Base-by-base conservation (phyloP, 2,329 filamentous ascomycete genomes). In the Epichloe festucae region DNA sequence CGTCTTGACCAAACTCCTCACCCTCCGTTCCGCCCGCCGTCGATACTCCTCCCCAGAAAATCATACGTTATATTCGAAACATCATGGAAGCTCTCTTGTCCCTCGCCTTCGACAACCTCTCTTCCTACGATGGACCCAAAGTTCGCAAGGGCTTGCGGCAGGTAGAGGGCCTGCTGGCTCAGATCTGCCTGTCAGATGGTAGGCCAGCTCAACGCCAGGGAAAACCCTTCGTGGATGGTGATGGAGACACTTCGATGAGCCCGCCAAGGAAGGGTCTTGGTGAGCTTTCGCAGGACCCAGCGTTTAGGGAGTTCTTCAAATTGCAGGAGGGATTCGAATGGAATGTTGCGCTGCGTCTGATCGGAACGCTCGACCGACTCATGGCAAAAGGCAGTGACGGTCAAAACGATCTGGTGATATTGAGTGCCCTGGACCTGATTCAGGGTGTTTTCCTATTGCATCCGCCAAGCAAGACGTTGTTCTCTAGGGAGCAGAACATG, bases 301-400 rank as follows among this genome's bases (percentile, higher is more conserved):
- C 90, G 19, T 97, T 96, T 65, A 77, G 88, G 88, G 89, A 96
- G 68, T 97, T 97, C 73, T 96, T 95, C 74, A 89, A 95, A 66
- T 68, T 97, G 58, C 93, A 98, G 67, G 90, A 97, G 64, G 88
- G 90, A 3, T 98, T 98, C 65, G 89, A 97, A 71, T 97, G 89
- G 87, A 98, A 98, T 71, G 88, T 97, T 51, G 85, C 89, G 14
- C 82, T 89, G 70, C 83, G 89, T 54, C 76, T 97, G 54, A 84
- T 95, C 55, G 82, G 84, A 50, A 94, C 88, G 52, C 79, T 97
- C 43, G 89, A 96, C 67, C 79, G 88, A 53, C 77, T 96, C 47
- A 77, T 96, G 62, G 89, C 88, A 44, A 89, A 89, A 72, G 82
- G 84, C 49, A 84, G 81, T 65, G 84, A 89, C 60, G 87, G 86